A percentile compares a stretch with the other conserved stretches of the same genome.
These are phyloP conservation scores for Eutrema salsugineum DNA, from an alignment of 441 rosid species.

Conservation along the genomic window DNA sequence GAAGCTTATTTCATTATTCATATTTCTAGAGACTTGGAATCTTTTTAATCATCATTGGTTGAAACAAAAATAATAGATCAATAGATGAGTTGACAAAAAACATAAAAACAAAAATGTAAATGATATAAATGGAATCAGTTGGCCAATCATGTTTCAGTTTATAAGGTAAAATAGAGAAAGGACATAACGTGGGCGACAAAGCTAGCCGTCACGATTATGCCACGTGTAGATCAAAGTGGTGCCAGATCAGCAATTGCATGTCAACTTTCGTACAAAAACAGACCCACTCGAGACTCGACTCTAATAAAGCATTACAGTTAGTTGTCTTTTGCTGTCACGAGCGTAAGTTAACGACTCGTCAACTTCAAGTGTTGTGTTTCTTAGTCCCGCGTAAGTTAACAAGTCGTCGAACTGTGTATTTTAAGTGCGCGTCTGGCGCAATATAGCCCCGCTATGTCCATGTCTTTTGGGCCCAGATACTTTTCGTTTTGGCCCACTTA, in stretches of 20 bases:
- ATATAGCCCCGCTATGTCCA: conserved; percentile 8
- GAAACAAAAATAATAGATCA: background rate
- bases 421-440: conserved; percentile 15
- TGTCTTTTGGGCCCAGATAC: conserved; percentile 24
- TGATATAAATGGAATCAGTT: conserved; percentile 17
- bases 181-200: conserved; percentile 27
- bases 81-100: background rate
- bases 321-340: conserved; percentile 36
- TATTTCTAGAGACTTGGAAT: background rate
- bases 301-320: background rate
- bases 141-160: conserved; percentile 22
- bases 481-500: conserved; percentile 27
- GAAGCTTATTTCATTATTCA: background rate
- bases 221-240: conserved; percentile 16
- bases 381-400: conserved; percentile 16
- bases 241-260: conserved; percentile 18
- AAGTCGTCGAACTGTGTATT: background rate
- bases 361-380: background rate
- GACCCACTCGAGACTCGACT: conserved; percentile 11
- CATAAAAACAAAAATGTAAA: background rate
- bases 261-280: conserved; percentile 18
- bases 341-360: conserved; percentile 21
- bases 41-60: background rate
- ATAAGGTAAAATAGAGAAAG: background rate
- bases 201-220: conserved; percentile 18